Conservation (phyloP, 345 rosid genomes). For the Cardamine resedifolia region DNA sequence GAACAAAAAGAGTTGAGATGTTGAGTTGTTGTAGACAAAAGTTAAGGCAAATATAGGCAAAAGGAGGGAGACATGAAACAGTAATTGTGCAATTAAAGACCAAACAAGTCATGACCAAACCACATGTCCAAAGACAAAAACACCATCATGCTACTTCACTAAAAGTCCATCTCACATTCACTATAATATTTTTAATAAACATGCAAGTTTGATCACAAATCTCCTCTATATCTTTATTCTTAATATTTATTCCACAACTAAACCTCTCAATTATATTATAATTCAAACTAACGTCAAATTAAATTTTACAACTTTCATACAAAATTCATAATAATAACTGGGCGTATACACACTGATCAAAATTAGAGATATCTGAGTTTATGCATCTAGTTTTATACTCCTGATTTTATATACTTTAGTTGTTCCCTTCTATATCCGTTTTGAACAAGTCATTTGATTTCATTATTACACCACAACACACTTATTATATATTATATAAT, state of each 20-base stretch:
- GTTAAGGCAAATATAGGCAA: slow-evolving; percentile 40
- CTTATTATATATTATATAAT: slow-evolving; percentile 4
- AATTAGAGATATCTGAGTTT: background rate
- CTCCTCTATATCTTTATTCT: background rate
- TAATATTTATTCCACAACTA: background rate
- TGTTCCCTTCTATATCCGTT: background rate
- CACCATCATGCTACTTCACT: slow-evolving; percentile 36
- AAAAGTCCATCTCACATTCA: slow-evolving; percentile 20
- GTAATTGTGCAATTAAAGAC: slow-evolving; percentile 38
- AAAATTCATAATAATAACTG: background rate
- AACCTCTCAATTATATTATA: background rate
- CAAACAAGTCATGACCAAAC: slow-evolving; percentile 37
- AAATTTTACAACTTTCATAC: background rate
- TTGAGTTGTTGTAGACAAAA: slow-evolving; percentile 36
- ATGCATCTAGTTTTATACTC: background rate
- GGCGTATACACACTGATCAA: background rate
- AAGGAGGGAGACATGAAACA: slow-evolving; percentile 41
- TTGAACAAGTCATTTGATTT: slow-evolving; percentile 19
- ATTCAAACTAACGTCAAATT: background rate
- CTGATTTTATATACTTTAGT: slow-evolving; percentile 1
- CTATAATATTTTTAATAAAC: background rate
- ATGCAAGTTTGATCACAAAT: slow-evolving; percentile 1
- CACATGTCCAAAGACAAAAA: slow-evolving; percentile 40
- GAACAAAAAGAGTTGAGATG: slow-evolving; percentile 21
- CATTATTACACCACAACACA: slow-evolving; percentile 6